phyloP scores from a whole-genome alignment of 139 green algal species.

The Choricystis sp. region DNA sequence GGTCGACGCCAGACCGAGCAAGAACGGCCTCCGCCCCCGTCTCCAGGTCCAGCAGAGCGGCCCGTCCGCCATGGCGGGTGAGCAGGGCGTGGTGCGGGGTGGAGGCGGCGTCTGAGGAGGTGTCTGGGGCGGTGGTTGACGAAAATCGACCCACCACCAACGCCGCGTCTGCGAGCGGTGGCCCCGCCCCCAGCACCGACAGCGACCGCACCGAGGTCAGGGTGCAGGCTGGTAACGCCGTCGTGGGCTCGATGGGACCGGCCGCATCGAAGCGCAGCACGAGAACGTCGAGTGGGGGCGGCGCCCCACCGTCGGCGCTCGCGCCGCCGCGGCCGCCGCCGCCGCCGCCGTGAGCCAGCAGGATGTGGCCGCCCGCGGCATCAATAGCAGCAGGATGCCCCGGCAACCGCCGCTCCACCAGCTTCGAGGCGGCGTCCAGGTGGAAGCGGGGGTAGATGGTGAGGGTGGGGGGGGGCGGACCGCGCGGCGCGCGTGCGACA shows the following conservation, averaged over 20 bases:
- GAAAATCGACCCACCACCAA: conserved; percentile 10
- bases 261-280: conserved; percentile 50
- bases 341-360: conserved; percentile 26
- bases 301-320: conserved; percentile 14
- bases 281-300: conserved; percentile 54
- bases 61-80: conserved; percentile 57
- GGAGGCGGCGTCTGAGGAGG: not conserved
- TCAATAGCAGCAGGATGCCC: conserved; percentile 70
- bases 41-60: conserved; percentile 73
- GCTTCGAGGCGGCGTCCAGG: conserved; percentile 62
- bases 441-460: conserved; percentile 66
- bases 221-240: conserved; percentile 5
- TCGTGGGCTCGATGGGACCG: conserved; percentile 26
- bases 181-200: conserved; percentile 53
- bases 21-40: conserved; percentile 38
- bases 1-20: conserved; percentile 26
- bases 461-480: not conserved
- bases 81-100: conserved; percentile 52
- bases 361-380: conserved; percentile 43
- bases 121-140: not conserved
- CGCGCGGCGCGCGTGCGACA: not conserved
- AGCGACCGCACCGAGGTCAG: conserved; percentile 51
- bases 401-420: conserved; percentile 23
- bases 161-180: conserved; percentile 17
- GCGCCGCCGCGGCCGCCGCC: no score